Conservation (phyloP, 139 green algal genomes). For the Chlorokybus atmophyticus region DNA sequence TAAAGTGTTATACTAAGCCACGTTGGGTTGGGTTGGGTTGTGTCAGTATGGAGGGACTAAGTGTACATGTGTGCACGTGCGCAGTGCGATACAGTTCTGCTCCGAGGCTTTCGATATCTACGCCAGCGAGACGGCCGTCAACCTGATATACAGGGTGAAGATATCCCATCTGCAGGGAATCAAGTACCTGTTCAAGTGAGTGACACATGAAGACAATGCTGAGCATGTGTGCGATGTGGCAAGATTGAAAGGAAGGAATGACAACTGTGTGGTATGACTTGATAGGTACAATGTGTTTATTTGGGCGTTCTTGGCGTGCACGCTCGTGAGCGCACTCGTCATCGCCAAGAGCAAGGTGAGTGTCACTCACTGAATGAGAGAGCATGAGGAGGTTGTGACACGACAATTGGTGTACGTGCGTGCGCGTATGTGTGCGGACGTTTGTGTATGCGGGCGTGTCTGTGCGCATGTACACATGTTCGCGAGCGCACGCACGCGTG, state of each 20-base stretch:
- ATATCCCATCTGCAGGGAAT: slow-evolving; percentile 60
- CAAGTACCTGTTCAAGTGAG: slow-evolving; percentile 57
- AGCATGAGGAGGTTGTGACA: no score
- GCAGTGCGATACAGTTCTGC: slow-evolving; percentile 79
- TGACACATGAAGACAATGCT: neutral
- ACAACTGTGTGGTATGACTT: no score
- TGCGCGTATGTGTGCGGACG: no score
- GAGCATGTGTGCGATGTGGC: neutral
- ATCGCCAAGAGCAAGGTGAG: no score
- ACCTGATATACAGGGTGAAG: slow-evolving; percentile 67
- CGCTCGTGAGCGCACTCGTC: no score
- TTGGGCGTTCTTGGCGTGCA: no score
- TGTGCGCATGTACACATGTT: no score
- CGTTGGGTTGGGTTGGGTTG: neutral
- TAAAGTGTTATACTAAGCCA: neutral
- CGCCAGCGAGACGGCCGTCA: slow-evolving; percentile 61
- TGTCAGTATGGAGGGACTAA: neutral
- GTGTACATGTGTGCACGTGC: neutral
- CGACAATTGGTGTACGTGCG: no score
- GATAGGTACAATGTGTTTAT: no score
- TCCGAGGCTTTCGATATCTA: slow-evolving; percentile 66
- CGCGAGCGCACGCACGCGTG: no score
- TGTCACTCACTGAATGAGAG: no score
- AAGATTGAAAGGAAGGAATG: neutral
- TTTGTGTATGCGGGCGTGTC: no score